These are phyloP conservation scores for Lichtheimia corymbifera DNA, from an alignment of 371 early-diverging fungal species.

Conservation along the genomic window DNA sequence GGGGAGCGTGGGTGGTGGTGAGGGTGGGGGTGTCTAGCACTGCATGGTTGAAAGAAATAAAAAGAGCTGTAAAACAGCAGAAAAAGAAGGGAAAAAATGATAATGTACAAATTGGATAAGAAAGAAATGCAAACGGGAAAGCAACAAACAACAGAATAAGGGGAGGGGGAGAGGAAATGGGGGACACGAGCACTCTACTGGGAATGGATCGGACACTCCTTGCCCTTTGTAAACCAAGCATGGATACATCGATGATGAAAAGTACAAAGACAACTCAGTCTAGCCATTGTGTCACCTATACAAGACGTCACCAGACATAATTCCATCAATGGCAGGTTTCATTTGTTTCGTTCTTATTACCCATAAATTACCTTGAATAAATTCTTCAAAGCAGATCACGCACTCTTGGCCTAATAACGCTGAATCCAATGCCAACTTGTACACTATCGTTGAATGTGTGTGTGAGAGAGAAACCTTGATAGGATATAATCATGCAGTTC, in stretches of 20 bases:
- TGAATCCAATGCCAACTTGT: slow-evolving; percentile 54
- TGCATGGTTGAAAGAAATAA: slow-evolving; percentile 10
- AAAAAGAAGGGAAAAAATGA: slow-evolving; percentile 9
- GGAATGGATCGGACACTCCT: slow-evolving; percentile 65
- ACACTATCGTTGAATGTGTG: slow-evolving; percentile 23
- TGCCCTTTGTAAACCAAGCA: slow-evolving; percentile 62
- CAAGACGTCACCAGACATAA: too few relatives aligned
- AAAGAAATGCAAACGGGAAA: slow-evolving; percentile 8
- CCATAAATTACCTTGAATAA: slow-evolving; percentile 50
- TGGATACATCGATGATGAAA: slow-evolving; percentile 75
- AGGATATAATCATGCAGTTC: background rate
- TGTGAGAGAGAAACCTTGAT: background rate
- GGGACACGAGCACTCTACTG: slow-evolving; percentile 6
- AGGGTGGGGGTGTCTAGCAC: slow-evolving; percentile 9
- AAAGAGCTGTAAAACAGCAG: slow-evolving; percentile 10
- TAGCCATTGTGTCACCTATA: slow-evolving; percentile 63
- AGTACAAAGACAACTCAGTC: slow-evolving; percentile 71
- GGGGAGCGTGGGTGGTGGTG: background rate
- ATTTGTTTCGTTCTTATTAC: background rate
- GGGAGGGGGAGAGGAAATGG: background rate
- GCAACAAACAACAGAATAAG: slow-evolving; percentile 3
- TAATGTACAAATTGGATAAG: slow-evolving; percentile 10
- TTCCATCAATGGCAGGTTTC: background rate
- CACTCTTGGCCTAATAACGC: slow-evolving; percentile 72
- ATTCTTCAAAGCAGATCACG: slow-evolving; percentile 84